phyloP scores from a whole-genome alignment of 192 early-diverging fungal genomes.

The Backusella australiensis region DNA sequence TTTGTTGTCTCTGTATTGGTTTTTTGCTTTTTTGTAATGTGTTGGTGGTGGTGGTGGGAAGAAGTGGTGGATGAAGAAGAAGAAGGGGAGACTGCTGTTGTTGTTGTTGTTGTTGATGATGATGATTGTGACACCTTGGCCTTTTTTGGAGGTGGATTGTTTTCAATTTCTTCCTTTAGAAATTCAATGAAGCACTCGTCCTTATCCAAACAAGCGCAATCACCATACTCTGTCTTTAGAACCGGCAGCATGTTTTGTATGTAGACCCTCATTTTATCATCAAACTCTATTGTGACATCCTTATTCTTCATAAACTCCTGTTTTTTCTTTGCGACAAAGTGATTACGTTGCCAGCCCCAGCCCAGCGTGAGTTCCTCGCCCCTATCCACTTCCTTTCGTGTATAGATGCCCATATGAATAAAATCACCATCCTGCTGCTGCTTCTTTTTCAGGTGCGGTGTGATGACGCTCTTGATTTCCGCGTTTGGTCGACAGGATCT shows the following conservation, averaged over 20 bases:
- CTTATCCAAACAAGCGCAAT: conserved; percentile 46
- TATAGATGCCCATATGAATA: conserved; percentile 69
- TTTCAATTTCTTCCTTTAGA: conserved; percentile 34
- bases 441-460: conserved; percentile 23
- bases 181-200: conserved; percentile 43
- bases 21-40: neutral
- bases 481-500: conserved; percentile 68
- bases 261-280: conserved; percentile 24
- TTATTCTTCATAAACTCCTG: conserved; percentile 18
- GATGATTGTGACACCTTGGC: neutral
- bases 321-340: conserved; percentile 36
- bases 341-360: conserved; percentile 68
- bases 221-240: conserved; percentile 36
- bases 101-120: neutral
- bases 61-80: neutral
- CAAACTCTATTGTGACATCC: neutral
- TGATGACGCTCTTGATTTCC: conserved; percentile 58
- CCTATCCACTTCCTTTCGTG: conserved; percentile 50
- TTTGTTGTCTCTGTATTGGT: neutral
- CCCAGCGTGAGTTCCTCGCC: conserved; percentile 70
- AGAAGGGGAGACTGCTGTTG: neutral
- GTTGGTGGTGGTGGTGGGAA: neutral
- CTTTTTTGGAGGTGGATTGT: neutral
- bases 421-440: conserved; percentile 43
- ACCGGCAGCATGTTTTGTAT: conserved; percentile 31